A percentile compares a stretch with the other conserved stretches of the same genome.
Conservation (phyloP, 495 filamentous ascomycete species). For the Aspergillus mulundensis region DNA sequence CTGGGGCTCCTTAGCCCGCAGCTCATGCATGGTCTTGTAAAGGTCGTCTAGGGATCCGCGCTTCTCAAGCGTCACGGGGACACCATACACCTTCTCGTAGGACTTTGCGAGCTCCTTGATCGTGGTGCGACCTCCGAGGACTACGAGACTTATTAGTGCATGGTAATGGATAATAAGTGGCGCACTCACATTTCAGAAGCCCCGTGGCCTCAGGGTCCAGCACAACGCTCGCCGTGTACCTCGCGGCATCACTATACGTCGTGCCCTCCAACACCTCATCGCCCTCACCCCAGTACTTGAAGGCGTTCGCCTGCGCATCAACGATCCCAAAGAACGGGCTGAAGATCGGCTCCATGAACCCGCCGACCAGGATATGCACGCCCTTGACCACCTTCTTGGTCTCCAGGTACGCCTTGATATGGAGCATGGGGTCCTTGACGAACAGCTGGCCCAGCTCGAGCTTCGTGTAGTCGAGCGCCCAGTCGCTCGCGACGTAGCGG, state of each 20-base stretch:
- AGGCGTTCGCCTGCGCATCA: neutral
- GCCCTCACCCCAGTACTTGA: neutral
- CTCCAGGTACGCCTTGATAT: conserved; percentile 39
- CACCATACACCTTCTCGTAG: neutral
- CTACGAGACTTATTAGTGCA: neutral
- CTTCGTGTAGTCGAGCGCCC: conserved; percentile 33
- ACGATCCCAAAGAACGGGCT: neutral
- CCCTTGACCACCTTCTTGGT: conserved; percentile 28
- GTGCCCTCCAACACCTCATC: neutral
- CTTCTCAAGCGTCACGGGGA: neutral
- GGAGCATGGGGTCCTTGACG: conserved; percentile 42
- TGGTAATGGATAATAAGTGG: too few species aligned
- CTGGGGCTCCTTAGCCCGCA: neutral
- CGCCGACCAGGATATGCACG: neutral
- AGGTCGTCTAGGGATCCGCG: neutral
- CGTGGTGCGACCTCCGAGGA: neutral
- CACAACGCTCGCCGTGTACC: neutral
- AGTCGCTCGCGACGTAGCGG: conserved; percentile 45
- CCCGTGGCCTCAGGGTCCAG: neutral
- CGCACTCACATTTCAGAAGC: neutral
- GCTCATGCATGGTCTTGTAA: neutral
- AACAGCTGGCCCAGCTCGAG: conserved; percentile 34
- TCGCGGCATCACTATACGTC: neutral
- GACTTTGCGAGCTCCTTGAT: neutral
- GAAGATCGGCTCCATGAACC: neutral